These are phyloP conservation scores for Zygosaccharomyces gambellarensis DNA, from an alignment of 805 yeast genomes.

Conservation along the genomic window DNA sequence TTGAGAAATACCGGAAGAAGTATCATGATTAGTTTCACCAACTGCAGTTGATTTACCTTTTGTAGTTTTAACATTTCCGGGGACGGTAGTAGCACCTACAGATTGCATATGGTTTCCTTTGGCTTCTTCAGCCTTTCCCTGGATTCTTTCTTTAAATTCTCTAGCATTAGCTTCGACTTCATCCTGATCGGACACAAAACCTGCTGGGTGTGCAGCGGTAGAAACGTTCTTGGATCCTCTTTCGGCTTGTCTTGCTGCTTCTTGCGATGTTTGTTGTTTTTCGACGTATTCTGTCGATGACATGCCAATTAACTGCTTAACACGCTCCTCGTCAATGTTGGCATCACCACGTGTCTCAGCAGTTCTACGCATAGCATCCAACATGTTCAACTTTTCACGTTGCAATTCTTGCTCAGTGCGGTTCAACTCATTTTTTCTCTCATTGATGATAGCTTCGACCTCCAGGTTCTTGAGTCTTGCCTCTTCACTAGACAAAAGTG, in stretches of 20 bases:
- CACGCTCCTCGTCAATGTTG: slow-evolving; percentile 30
- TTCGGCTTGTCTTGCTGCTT: slow-evolving; percentile 14
- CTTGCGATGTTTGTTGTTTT: slow-evolving; percentile 13
- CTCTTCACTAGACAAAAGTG: slow-evolving; percentile 33
- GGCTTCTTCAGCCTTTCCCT: slow-evolving; percentile 16
- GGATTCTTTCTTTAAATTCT: background rate
- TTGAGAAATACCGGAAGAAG: background rate
- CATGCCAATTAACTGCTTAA: slow-evolving; percentile 32
- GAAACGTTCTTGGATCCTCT: slow-evolving; percentile 4
- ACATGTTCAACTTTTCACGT: slow-evolving; percentile 32
- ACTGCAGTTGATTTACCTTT: background rate
- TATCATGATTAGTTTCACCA: slow-evolving; percentile 1
- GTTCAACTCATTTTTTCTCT: slow-evolving; percentile 36
- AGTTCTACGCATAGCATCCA: slow-evolving; percentile 38
- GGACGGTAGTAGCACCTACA: background rate
- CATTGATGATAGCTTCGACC: slow-evolving; percentile 36
- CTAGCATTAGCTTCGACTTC: slow-evolving; percentile 4
- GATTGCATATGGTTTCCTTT: slow-evolving; percentile 10
- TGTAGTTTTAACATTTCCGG: background rate
- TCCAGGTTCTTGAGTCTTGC: slow-evolving; percentile 37
- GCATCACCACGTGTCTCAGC: slow-evolving; percentile 37
- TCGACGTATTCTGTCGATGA: slow-evolving; percentile 30
- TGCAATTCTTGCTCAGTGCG: slow-evolving; percentile 36
- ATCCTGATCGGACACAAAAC: slow-evolving; percentile 6
- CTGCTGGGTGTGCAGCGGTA: slow-evolving; percentile 7